Percentiles rank a stretch among this genome's conserved stretches.
Conservation (phyloP, 2,329 filamentous ascomycete species). For the Endoconidiophora polonica region DNA sequence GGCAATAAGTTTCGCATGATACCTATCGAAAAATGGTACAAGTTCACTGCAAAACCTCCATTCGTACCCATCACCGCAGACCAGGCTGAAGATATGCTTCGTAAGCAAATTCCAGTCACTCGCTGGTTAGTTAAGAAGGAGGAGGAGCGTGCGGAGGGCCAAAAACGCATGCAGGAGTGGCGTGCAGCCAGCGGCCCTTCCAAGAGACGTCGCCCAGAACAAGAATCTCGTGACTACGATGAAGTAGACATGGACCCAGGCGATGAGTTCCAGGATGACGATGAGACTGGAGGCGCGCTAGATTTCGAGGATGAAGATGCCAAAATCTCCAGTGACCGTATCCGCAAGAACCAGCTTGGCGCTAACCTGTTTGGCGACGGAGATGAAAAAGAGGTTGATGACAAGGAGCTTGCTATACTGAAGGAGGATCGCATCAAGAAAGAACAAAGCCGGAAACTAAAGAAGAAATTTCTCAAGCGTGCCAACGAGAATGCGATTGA, state of each 20-base stretch:
- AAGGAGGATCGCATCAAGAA: slow-evolving; percentile 53
- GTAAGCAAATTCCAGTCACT: slow-evolving; percentile 56
- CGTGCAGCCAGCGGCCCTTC: slow-evolving; percentile 9
- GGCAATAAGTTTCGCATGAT: slow-evolving; percentile 63
- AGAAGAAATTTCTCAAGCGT: slow-evolving; percentile 66
- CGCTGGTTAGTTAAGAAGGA: slow-evolving; percentile 65
- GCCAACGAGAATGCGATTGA: slow-evolving; percentile 81
- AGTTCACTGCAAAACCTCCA: slow-evolving; percentile 62
- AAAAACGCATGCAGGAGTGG: slow-evolving; percentile 42
- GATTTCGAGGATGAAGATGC: slow-evolving; percentile 65
- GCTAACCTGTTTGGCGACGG: slow-evolving; percentile 66
- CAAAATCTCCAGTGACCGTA: slow-evolving; percentile 53
- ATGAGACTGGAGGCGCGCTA: slow-evolving; percentile 62
- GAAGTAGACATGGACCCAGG: slow-evolving; percentile 47
- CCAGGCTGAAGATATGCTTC: slow-evolving; percentile 71
- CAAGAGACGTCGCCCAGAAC: slow-evolving; percentile 4
- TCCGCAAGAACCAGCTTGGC: slow-evolving; percentile 66
- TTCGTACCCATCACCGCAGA: slow-evolving; percentile 67
- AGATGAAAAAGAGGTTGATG: slow-evolving; percentile 55
- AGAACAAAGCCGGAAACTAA: slow-evolving; percentile 57
- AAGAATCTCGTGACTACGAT: slow-evolving; percentile 37
- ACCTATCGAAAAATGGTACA: slow-evolving; percentile 92
- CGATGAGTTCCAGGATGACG: slow-evolving; percentile 74
- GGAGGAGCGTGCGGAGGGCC: slow-evolving; percentile 33
- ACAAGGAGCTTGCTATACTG: slow-evolving; percentile 52